Conservation (phyloP, 345 rosid genomes). For the Eutrema heterophyllum region DNA sequence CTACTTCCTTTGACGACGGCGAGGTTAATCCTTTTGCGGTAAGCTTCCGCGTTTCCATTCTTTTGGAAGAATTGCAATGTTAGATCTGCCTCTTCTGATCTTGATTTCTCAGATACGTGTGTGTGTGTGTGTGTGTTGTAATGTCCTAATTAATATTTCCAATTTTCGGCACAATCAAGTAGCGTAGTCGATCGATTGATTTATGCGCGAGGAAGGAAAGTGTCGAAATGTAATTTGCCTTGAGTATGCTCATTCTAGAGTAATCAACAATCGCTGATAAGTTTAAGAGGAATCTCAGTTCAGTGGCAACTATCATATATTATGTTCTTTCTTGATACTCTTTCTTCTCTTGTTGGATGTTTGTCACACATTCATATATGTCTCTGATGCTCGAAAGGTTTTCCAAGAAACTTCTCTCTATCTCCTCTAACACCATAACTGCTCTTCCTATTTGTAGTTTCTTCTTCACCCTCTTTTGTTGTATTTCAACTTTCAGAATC, state of each 20-base stretch:
- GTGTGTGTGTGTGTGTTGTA: neutral
- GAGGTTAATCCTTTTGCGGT: conserved; percentile 85
- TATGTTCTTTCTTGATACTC: too few relatives aligned
- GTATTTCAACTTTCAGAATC: conserved; percentile 44
- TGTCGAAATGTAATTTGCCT: too few relatives aligned
- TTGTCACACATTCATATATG: too few relatives aligned
- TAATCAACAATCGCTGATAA: too few relatives aligned
- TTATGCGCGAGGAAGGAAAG: neutral
- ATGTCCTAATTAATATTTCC: too few relatives aligned
- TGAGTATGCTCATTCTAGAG: too few relatives aligned
- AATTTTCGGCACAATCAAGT: neutral
- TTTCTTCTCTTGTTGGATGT: too few relatives aligned
- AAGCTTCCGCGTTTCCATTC: neutral
- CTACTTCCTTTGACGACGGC: conserved; percentile 75
- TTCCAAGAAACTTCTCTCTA: neutral
- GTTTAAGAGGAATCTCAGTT: too few relatives aligned
- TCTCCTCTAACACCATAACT: neutral
- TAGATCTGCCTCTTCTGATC: neutral
- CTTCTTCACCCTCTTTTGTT: neutral
- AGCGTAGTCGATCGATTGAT: neutral
- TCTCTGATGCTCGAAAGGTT: too few relatives aligned
- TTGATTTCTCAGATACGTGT: neutral
- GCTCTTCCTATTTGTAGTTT: neutral
- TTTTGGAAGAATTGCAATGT: neutral
- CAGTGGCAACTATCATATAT: too few relatives aligned